Percentiles rank a stretch among this genome's conserved stretches.
These are phyloP conservation scores for Capsella rubella DNA, from an alignment of 441 rosid species.

Conservation along the genomic window DNA sequence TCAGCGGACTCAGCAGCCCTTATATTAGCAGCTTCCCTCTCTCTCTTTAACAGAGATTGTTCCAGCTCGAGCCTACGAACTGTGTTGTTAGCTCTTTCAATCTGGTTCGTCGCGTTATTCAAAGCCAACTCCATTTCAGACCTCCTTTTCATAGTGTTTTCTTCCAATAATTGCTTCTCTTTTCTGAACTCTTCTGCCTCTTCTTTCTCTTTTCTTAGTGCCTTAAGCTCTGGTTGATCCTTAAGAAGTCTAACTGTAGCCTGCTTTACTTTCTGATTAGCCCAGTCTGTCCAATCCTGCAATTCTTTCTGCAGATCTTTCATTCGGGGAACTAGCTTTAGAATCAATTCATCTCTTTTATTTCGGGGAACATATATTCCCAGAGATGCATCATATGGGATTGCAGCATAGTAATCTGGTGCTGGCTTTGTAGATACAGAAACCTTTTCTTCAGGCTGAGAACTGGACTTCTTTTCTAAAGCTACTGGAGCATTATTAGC, in stretches of 20 bases:
- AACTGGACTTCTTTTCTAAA: slow-evolving; percentile 30
- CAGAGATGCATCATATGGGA: slow-evolving; percentile 58
- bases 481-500: slow-evolving; percentile 61
- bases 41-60: slow-evolving; percentile 68
- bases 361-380: slow-evolving; percentile 68
- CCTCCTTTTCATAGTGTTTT: slow-evolving; percentile 83
- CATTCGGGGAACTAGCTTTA: slow-evolving; percentile 71
- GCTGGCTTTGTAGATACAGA: slow-evolving; percentile 45
- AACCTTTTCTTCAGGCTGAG: slow-evolving; percentile 44
- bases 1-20: slow-evolving; percentile 78
- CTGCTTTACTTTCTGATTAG: slow-evolving; percentile 96
- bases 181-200: slow-evolving; percentile 84
- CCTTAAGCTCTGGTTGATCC: slow-evolving; percentile 81
- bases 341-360: slow-evolving; percentile 77
- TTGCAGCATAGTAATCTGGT: slow-evolving; percentile 48
- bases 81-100: slow-evolving; percentile 72
- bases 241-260: slow-evolving; percentile 85
- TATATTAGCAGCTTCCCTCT: slow-evolving; percentile 77
- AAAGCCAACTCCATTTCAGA: slow-evolving; percentile 90
- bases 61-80: slow-evolving; percentile 84
- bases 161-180: slow-evolving; percentile 80
- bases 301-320: slow-evolving; percentile 73
- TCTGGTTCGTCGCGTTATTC: slow-evolving; percentile 77
- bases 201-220: slow-evolving; percentile 87
- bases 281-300: slow-evolving; percentile 97